Evolutionary conservation across 495 filamentous ascomycete genomes (phyloP).

Genomic region (Xylaria scruposa): DNA sequence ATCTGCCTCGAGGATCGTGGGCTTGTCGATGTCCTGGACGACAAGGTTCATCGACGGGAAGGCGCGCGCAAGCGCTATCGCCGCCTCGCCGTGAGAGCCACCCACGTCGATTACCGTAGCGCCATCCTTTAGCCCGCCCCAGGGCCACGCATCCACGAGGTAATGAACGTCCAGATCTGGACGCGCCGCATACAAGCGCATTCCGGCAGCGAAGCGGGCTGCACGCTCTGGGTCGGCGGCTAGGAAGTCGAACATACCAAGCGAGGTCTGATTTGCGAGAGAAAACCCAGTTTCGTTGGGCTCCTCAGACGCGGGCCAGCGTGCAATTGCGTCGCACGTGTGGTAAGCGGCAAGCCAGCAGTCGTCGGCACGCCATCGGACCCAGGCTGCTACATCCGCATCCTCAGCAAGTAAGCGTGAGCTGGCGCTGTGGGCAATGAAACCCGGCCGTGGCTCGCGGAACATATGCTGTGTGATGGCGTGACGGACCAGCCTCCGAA

Average conservation of each 20-base stretch:
- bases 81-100: constrained; percentile 49
- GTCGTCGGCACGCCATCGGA: constrained; percentile 46
- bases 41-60: constrained; percentile 50
- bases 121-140: constrained; percentile 31
- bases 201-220: constrained; percentile 46
- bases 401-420: constrained; percentile 44
- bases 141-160: constrained; percentile 44
- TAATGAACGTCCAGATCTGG: constrained; percentile 42
- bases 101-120: constrained; percentile 53
- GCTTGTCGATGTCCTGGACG: constrained; percentile 35
- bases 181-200: constrained; percentile 40
- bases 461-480: constrained; percentile 56
- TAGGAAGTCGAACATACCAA: constrained; percentile 41
- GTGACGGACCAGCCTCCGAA: constrained; percentile 50
- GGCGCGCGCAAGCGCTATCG: constrained; percentile 42
- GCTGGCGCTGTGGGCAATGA: constrained; percentile 50
- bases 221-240: constrained; percentile 37
- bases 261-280: constrained; percentile 38
- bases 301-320: constrained; percentile 36
- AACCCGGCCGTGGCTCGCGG: constrained; percentile 46
- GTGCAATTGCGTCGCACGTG: constrained; percentile 32
- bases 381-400: constrained; percentile 39
- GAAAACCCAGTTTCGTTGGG: constrained; percentile 45
- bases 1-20: constrained; percentile 35
- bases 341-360: constrained; percentile 43